Evolutionary conservation across 371 early-diverging fungal species (phyloP).

Genomic region (Mortierella sp.): DNA sequence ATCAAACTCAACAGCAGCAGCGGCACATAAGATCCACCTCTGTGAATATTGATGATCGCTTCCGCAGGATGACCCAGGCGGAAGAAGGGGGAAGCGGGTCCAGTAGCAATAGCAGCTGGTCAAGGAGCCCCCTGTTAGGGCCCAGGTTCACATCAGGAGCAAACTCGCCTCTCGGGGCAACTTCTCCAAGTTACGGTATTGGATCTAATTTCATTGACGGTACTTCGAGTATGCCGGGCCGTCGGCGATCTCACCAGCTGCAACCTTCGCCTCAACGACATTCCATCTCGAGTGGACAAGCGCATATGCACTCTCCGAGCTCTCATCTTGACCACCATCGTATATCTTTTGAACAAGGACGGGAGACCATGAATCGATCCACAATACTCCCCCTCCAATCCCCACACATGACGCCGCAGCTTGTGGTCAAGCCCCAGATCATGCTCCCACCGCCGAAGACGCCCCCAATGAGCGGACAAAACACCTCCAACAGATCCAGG

Average conservation of each 20-base stretch:
- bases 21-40: conserved; percentile 41
- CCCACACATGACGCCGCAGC: conserved; percentile 33
- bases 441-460: conserved; percentile 49
- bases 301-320: conserved; percentile 8
- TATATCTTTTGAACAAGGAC: conserved; percentile 42
- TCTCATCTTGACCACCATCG: conserved; percentile 22
- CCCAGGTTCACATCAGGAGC: conserved; percentile 38
- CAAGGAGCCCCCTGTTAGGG: conserved; percentile 33
- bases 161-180: conserved; percentile 23
- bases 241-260: conserved; percentile 32
- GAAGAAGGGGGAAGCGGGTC: conserved; percentile 27
- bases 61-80: conserved; percentile 16
- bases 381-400: conserved; percentile 36
- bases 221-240: not conserved
- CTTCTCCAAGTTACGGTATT: conserved; percentile 10
- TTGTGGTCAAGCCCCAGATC: conserved; percentile 53
- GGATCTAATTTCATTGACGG: conserved; percentile 12
- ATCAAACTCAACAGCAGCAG: conserved; percentile 23
- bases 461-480: conserved; percentile 45
- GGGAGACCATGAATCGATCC: conserved; percentile 36
- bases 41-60: conserved; percentile 47
- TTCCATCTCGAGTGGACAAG: conserved; percentile 41
- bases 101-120: conserved; percentile 43
- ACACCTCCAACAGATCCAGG: conserved; percentile 27
- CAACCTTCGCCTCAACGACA: conserved; percentile 28